Evolutionary conservation across 116 monocot genomes (phyloP), one percentile per base, ranked within the genome.

Genomic region (Cymodocea nodosa): DNA sequence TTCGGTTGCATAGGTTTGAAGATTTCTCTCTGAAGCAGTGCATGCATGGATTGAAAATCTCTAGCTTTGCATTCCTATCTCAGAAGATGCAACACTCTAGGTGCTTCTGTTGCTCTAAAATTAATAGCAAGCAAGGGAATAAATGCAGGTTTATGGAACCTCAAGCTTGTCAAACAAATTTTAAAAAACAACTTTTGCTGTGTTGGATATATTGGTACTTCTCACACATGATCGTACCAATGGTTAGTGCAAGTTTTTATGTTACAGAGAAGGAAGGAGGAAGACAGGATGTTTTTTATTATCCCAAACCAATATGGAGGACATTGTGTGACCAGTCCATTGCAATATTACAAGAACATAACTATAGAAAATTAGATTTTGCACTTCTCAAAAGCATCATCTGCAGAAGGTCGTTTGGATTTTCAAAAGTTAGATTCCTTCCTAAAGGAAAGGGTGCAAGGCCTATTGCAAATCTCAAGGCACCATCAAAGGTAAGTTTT

Each of bases 171-270:
- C 57, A 64, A 57, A 58, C 15, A 2, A 56, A 25, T 64, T 11
- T 83, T 7, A 67, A 50, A 48, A 23, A 69, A 10, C 83, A 73
- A 52, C 7, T 89, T 39, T 68, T 89, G 4, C 64, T 60, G 48
- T 39, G 60, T 51, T 98, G 98, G 98, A 82, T 92, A 58, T 65
- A 67, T 78, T 99, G 98, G 98, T 81, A 89, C 35, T 92, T 92
- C 69, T 84, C 84, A 4, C 61, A 74, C 66, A 35, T 99, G 11
- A 68, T 92, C n/a, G 72, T 83, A 25, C 98, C 98, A 6, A 53
- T 99, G 16, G 59, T 99, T 22, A 52, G 71, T 20, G 52, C 82
- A 55, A 76, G 75, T 71, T 99, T 99, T 67, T 89, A 99, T 81
- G 84, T 92, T 60, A 99, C 98, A 25, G 92, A 99, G 75, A 92